These are phyloP conservation scores for Hyphopichia homilentoma DNA, from an alignment of 805 yeast genomes.

Conservation along the genomic window DNA sequence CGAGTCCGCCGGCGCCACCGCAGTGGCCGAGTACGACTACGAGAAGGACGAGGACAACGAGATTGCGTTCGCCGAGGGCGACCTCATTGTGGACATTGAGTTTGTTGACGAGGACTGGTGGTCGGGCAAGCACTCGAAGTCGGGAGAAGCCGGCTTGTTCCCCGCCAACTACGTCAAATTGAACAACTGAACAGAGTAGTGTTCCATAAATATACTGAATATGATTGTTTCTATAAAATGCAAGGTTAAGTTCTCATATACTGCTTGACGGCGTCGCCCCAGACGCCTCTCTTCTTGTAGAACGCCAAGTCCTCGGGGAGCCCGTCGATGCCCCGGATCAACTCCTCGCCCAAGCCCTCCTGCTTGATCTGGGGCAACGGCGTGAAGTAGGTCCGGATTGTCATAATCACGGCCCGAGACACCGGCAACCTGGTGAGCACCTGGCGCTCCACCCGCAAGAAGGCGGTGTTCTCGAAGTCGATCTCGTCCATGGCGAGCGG, in stretches of 20 bases:
- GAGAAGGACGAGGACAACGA: constrained; percentile 94
- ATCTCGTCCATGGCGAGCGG: constrained; percentile 23
- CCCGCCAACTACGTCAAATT: constrained; percentile 80
- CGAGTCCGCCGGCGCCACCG: constrained; percentile 31
- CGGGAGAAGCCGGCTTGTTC: constrained; percentile 80
- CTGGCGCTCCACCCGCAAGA: constrained; percentile 35
- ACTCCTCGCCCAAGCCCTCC: constrained; percentile 30
- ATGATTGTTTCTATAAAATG: no score
- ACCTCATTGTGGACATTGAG: constrained; percentile 74
- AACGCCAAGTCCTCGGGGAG: constrained; percentile 36
- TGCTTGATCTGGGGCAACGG: constrained; percentile 24
- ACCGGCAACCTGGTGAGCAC: constrained; percentile 32
- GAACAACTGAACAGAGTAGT: constrained; percentile 3
- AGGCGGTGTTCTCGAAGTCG: constrained; percentile 32
- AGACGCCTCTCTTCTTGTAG: constrained; percentile 31
- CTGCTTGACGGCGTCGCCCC: constrained; percentile 38
- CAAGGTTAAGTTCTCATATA: no score
- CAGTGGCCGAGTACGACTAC: constrained; percentile 71
- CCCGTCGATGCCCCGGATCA: constrained; percentile 29
- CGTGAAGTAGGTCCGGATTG: constrained; percentile 34
- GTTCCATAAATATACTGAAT: no score
- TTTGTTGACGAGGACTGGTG: constrained; percentile 97
- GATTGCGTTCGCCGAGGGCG: constrained; percentile 80
- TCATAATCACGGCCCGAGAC: constrained; percentile 32
- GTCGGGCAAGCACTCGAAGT: constrained; percentile 67